Base-by-base conservation (phyloP, 1,284 basidiomycete genomes). In the Schizopora paradoxa region DNA sequence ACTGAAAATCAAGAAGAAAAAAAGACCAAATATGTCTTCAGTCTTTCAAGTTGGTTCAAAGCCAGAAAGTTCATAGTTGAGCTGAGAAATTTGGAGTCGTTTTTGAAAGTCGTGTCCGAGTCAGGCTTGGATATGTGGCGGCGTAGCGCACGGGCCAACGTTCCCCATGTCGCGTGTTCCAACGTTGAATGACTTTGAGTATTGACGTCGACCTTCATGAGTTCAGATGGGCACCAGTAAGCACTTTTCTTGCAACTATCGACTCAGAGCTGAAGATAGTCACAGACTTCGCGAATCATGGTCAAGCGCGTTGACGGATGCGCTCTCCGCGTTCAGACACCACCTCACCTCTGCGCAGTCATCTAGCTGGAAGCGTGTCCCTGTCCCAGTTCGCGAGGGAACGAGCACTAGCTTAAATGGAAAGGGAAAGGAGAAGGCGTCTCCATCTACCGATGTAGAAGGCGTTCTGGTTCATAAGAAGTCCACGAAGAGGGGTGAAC, bases 401-500 rank as follows among this genome's bases (percentile, higher is more conserved):
- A n/a, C n/a, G n/a, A 56, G 47, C 31, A 51, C 66, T 19, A 60
- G 71, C 1, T 54, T 68, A 1, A 68, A 62, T 37, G 69, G 67
- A 57, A 88, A 86, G 58, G 79, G 79, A 35, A 86, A 85, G 57
- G 64, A 68, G 0, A 74, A 74, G 42, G 66, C 65, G 10, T 61
- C 69, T 2, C 55, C 66, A 0, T 59, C 70, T 6, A 82, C 84
- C 18, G 85, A 86, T 47, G 61, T 78, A 16, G 61, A 71, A 10
- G 82, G 87, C 60, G 79, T 88, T 36, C 65, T 79, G 28, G 69
- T 89, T 4, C 83, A 89, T 61, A 79, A 85, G 46, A 79, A 74
- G 57, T 57, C 72, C 2, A 72, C 61, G 53, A 81, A 79, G 60
- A 67, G 73, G 1, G 82, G 86, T 5, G 89, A 93, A 52, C 79